These are phyloP conservation scores for Coniosporium tulheliwenetii DNA, from an alignment of 2,329 filamentous ascomycete species.

Conservation along the genomic window DNA sequence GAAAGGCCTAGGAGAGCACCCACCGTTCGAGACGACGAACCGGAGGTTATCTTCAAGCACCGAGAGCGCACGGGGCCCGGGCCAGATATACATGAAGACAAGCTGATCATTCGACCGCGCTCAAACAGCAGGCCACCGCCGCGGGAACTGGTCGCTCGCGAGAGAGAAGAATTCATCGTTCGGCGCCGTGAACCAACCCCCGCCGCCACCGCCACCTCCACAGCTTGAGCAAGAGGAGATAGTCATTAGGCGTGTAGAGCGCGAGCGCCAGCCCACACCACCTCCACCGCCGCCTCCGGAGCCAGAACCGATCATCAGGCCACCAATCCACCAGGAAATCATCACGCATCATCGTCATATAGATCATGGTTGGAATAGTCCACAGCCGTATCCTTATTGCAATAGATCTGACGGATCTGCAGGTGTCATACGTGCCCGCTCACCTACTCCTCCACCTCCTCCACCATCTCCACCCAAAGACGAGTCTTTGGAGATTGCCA, in stretches of 20 bases:
- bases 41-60: conserved; percentile 1
- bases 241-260: conserved; percentile 30
- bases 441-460: conserved; percentile 26
- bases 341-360: conserved; percentile 80
- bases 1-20: too few species aligned
- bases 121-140: conserved; percentile 19
- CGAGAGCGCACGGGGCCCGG: conserved; percentile 7
- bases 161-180: conserved; percentile 24
- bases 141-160: conserved; percentile 20
- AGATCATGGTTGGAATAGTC: conserved; percentile 56
- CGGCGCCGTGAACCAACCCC: conserved; percentile 16
- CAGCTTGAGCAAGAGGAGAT: conserved; percentile 22
- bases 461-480: conserved; percentile 28
- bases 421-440: conserved; percentile 30
- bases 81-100: conserved; percentile 19
- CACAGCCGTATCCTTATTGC: background rate
- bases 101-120: conserved; percentile 22
- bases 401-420: background rate
- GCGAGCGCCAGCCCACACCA: conserved; percentile 34
- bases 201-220: conserved; percentile 16
- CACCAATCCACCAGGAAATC: conserved; percentile 73
- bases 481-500: conserved; percentile 39
- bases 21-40: background rate
- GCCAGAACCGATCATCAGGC: conserved; percentile 53
- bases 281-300: conserved; percentile 30